Percentiles rank a stretch among this genome's conserved stretches.
Conservation (phyloP, 805 yeast species). For the Candida sakaeoensis region DNA sequence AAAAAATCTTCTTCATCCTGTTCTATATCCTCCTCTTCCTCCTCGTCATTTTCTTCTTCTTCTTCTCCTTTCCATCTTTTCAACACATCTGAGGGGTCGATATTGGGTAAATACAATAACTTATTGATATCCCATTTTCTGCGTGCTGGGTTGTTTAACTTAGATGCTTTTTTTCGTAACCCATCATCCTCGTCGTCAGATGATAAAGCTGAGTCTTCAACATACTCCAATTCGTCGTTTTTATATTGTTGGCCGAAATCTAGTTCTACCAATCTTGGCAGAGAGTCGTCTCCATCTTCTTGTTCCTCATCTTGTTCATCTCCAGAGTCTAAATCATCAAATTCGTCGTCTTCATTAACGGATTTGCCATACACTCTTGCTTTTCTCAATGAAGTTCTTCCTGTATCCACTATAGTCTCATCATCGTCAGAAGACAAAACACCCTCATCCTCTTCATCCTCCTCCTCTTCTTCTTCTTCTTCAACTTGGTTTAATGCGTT, state of each 20-base stretch:
- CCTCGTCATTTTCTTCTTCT: slow-evolving; percentile 37
- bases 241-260: slow-evolving; percentile 38
- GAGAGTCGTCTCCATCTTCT: slow-evolving; percentile 34
- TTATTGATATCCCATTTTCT: slow-evolving; percentile 77
- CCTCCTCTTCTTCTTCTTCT: slow-evolving; percentile 38
- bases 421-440: slow-evolving; percentile 18
- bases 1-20: slow-evolving; percentile 51
- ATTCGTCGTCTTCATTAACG: slow-evolving; percentile 45
- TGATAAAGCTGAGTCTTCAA: slow-evolving; percentile 45
- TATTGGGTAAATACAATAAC: slow-evolving; percentile 72
- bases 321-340: slow-evolving; percentile 37
- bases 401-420: slow-evolving; percentile 38
- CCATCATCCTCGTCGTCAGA: slow-evolving; percentile 34
- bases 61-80: slow-evolving; percentile 63
- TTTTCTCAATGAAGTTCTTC: slow-evolving; percentile 62
- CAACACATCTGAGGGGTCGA: slow-evolving; percentile 70
- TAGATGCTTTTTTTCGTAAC: slow-evolving; percentile 54
- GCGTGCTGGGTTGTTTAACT: slow-evolving; percentile 50
- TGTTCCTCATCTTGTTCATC: slow-evolving; percentile 39
- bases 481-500: slow-evolving; percentile 40
- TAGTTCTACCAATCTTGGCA: slow-evolving; percentile 45
- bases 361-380: slow-evolving; percentile 58
- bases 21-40: slow-evolving; percentile 40
- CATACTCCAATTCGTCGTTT: slow-evolving; percentile 38
- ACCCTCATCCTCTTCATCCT: slow-evolving; percentile 34